Base-by-base conservation (phyloP, 495 filamentous ascomycete genomes). In the Tuber aestivum region DNA sequence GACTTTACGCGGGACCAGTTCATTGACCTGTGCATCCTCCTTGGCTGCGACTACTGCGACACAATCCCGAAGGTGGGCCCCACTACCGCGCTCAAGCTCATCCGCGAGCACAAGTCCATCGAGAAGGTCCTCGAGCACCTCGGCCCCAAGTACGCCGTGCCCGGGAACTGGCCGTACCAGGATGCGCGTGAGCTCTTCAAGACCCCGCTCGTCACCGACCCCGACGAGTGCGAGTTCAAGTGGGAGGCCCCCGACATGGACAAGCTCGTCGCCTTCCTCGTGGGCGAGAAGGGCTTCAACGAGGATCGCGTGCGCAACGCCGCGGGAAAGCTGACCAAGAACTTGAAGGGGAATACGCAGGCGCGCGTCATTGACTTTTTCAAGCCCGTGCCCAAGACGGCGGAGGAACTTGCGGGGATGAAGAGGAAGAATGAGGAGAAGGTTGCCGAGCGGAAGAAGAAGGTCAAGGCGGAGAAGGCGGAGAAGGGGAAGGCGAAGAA, bases 41-140 rank as follows among this genome's bases (percentile, higher is more conserved):
- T 99, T 35, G 95, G 95, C 79, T 99, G 95, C 85, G 95, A 99
- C 81, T 99, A 99, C 83, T 88, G 97, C 80, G 96, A 99, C 76
- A 93, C 96, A 0, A 92, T 99, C 76, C 94, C 94, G 72, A 97
- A 97, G 80, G 86, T 99, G 73, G 95, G 96, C 20, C 94, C 95
- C 20, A 90, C 87, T 76, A 97, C 95, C 0, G 95, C 96, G 2
- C 87, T 97, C 45, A 95, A 95, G 81, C 85, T 99, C 69, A 98
- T 99, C 80, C 92, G 92, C 70, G 94, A 98, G 79, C 89, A 97
- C 83, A 91, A 91, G 27, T 91, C 87, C 16, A 89, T 99, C 48
- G 95, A 98, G 80, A 92, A 91, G 56, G 92, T 98, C 18, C 87
- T 97, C 48, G 91, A 94, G 75, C 87, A 84, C 79, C 92, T 97